A percentile compares a stretch with the other conserved stretches of the same genome.
Evolutionary conservation across 139 green algal species (phyloP).

Genomic region (Chlamydomonas incerta): DNA sequence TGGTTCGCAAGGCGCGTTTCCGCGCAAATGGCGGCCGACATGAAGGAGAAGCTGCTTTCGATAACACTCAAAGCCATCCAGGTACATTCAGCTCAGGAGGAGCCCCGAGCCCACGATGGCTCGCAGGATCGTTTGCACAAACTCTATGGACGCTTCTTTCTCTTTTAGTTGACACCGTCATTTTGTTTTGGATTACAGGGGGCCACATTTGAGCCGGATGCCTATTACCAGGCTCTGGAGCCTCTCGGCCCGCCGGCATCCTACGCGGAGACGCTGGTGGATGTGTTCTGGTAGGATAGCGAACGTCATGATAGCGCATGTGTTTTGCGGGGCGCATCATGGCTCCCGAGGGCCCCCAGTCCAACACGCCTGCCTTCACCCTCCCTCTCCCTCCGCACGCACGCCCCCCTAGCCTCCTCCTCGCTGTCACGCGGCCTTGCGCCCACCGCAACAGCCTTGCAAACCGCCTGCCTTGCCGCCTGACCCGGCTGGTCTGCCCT

Average conservation of each 20-base stretch:
- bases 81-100: background rate
- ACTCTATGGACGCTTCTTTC: background rate
- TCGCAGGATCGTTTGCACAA: background rate
- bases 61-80: constrained; percentile 31
- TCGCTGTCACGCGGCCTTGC: no score
- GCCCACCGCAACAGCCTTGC: no score
- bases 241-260: background rate
- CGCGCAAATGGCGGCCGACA: constrained; percentile 7
- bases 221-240: constrained; percentile 36
- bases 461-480: no score
- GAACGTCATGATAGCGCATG: background rate
- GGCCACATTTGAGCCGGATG: constrained; percentile 3
- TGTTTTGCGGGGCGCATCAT: no score
- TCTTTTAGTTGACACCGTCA: background rate
- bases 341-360: no score
- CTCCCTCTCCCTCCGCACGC: no score
- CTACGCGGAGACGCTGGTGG: constrained; percentile 39
- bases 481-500: no score
- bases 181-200: background rate
- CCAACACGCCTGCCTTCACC: no score
- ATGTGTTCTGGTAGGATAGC: constrained; percentile 50
- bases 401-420: no score
- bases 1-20: no score
- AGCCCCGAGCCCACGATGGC: background rate
- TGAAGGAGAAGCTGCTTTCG: constrained; percentile 24